Base-by-base conservation (phyloP, 139 green algal species). In the Micractinium sp. region DNA sequence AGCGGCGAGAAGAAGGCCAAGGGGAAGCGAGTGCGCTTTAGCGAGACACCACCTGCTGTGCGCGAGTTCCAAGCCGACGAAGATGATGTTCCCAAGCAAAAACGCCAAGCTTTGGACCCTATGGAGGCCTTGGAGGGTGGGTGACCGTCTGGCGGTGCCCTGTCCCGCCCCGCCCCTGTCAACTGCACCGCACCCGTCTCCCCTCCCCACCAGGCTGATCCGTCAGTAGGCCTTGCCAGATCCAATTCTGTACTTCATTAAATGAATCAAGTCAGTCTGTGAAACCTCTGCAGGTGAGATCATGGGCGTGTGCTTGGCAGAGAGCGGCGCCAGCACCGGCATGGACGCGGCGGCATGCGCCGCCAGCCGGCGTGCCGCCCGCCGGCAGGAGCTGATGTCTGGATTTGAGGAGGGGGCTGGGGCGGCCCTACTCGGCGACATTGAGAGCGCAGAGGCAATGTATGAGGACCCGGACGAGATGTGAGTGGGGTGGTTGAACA, bases 381-480 rank as follows among this genome's bases (percentile, higher is more conserved):
- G 90, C 41, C 79, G 69, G n/a, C 53, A 86, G 7, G 27, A 78
- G 29, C 47, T 90, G 66, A 27, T 86, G 77, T 53, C 35, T 29
- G 38, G 53, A 0, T 85, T 90, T 61, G 84, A 90, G 1, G 85
- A 81, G 19, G 47, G 35, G 2, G 18, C 71, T 29, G 31, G 22
- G 14, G 15, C 25, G 33, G n/a, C n/a, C 13, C 60, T 74, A 19
- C 12, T 84, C 0, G 94, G 97, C 0, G 87, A 93, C 19, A 92
- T 98, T 0, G 97, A 98, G 91, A 93, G 95, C 74, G 89, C 96
- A 1, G 96, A 98, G 81, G 97, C 95, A 85, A 94, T 97, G 1
- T 99, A 98, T 89, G 97, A 99, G 83, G 99, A 99, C 91, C 99
- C 98, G 14, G 98, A 99, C 91, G 96, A 99, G 66, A 86, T 88